Evolutionary conservation across 257 asterid genomes (phyloP), one percentile per base, ranked within the genome.

Genomic region (Ballota nigra): DNA sequence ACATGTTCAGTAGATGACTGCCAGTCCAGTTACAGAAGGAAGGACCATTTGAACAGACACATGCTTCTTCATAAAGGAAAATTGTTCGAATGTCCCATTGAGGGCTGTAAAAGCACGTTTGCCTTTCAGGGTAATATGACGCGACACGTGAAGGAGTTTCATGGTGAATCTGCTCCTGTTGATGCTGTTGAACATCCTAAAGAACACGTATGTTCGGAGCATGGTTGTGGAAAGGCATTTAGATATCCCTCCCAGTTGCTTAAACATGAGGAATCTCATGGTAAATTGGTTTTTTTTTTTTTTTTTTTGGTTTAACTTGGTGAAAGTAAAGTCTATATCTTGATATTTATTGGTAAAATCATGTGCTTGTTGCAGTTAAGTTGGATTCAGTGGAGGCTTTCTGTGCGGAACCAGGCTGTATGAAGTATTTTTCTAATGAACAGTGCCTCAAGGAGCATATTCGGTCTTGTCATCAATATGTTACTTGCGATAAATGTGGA

Each of bases 321-420:
- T n/a, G n/a, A 63, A 24, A 31, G 53, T 22, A 15, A 4, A 4
- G n/a, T n/a, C n/a, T n/a, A n/a, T n/a, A 33, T 18, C 8, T 36
- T 69, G 26, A 4, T 10, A 19, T 12, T 59, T 19, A 49, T 65
- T 18, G 23, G 16, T 28, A 26, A 23, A 53, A n/a, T 33, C 63
- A 53, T 68, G 63, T 56, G 57, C 29, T 52, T 41, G 24, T 13
- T 84, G 86, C 95, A 95, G 98, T 89, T 53, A 92, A 86, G 78
- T 78, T 92, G 85, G 87, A 89, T 36, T 64, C 95, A 0, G 79
- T 84, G 29, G 99, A 95, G 80, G 93, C 92, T 5, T 69, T 86
- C n/a, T 94, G 99, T 76, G 66, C 87, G 3, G 98, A 89, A 73
- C 89, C 91, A 8, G 93, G 86, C 20, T 95, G 99, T 80, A 85